Base-by-base conservation (phyloP, 257 asterid species). In the Rhazya stricta region DNA sequence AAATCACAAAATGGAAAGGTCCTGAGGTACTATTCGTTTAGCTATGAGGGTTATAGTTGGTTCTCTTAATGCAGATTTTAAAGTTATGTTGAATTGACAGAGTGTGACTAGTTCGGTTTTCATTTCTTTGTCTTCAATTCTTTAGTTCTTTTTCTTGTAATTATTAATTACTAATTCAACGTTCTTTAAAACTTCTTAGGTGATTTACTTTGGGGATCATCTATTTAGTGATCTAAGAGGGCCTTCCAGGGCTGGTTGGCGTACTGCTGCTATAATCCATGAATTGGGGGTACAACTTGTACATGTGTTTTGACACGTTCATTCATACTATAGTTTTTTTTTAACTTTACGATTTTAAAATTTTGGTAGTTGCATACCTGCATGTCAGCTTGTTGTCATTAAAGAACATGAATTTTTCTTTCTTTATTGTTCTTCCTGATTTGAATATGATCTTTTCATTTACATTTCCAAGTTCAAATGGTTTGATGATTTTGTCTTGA, bases 221-320 rank as follows among this genome's bases (percentile, higher is more conserved):
- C 86, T 95, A 41, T 95, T 95, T 85, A 95, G 97, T 78, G 99
- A 95, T 84, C 91, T 92, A 60, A 86, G 98, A 80, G 99, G 98
- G 75, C 99, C 99, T 82, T 91, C 99, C 72, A 92, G 89, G 84
- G 88, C 99, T 11, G 99, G 99, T 65, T 95, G 99, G 99, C 94
- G 89, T 69, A 95, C 99, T 54, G 98, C 97, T 76, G 99, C 99
- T 45, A 92, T 95, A 76, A 80, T 95, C 85, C 98, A 91, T 58
- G 99, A 95, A 82, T 81, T 95, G 84, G 96, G 88, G 88, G 99
- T 92, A 80, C 79, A 86, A 43, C 48, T 36, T 58, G 9, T n/a
- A n/a, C 42, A 43, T 29, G 8, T 51, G 19, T 72, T 73, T 58
- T 41, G 4, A 41, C 18, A 37, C 29, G 21, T 25, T 27, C n/a